A percentile compares a stretch with the other conserved stretches of the same genome.
phyloP scores from a whole-genome alignment of 305 asterid genomes.

The Fraxinus platypoda region DNA sequence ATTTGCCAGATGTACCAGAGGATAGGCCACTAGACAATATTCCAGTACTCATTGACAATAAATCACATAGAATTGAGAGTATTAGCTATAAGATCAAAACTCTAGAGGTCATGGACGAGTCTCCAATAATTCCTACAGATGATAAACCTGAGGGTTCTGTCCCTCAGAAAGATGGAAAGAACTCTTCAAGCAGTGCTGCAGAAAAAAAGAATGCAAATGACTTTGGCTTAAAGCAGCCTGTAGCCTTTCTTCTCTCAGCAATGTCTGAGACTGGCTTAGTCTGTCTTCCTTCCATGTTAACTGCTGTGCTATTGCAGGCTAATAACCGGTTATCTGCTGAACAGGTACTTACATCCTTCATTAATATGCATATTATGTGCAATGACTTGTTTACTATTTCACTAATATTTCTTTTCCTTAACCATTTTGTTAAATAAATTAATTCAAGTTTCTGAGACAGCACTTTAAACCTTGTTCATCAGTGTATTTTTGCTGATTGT shows the following conservation, averaged over 20 bases:
- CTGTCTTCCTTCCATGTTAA: slow-evolving; percentile 96
- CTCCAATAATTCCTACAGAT: slow-evolving; percentile 31
- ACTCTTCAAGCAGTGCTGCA: slow-evolving; percentile 28
- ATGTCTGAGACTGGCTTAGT: slow-evolving; percentile 92
- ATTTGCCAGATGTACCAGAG: slow-evolving; percentile 51
- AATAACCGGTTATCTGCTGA: slow-evolving; percentile 84
- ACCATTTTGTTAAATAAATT: background rate
- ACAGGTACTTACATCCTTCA: slow-evolving; percentile 49
- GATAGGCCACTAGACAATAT: slow-evolving; percentile 41
- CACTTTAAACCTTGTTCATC: background rate
- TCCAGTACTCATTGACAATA: slow-evolving; percentile 21
- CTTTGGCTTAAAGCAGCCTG: slow-evolving; percentile 54
- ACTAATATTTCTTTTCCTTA: background rate
- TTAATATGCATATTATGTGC: slow-evolving; percentile 13
- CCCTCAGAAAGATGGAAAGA: slow-evolving; percentile 46
- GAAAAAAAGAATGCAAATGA: slow-evolving; percentile 45
- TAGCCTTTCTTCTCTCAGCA: slow-evolving; percentile 75
- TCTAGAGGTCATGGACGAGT: slow-evolving; percentile 36
- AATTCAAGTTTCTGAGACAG: background rate
- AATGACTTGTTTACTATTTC: background rate
- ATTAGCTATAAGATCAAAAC: slow-evolving; percentile 26
- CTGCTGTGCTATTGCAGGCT: slow-evolving; percentile 94
- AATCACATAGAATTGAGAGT: slow-evolving; percentile 36
- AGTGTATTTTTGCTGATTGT: background rate
- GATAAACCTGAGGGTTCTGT: slow-evolving; percentile 37